These are phyloP conservation scores for Massospora cicadina DNA, from an alignment of 371 early-diverging fungal genomes.

Conservation along the genomic window DNA sequence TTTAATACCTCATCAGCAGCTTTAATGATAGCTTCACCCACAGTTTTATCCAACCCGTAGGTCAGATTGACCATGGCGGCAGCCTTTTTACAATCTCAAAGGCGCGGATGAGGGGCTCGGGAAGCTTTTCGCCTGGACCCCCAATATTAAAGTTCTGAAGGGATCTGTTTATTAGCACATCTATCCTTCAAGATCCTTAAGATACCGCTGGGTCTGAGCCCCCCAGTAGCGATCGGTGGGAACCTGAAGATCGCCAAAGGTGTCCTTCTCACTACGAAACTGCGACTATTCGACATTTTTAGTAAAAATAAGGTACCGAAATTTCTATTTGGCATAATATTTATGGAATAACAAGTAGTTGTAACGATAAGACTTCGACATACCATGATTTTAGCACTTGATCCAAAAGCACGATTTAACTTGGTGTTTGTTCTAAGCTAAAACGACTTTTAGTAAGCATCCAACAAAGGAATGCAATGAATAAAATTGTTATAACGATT, in stretches of 20 bases:
- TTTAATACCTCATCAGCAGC: slow-evolving; percentile 54
- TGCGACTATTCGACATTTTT: slow-evolving; percentile 23
- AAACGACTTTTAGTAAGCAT: too few relatives aligned
- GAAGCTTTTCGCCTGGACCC: slow-evolving; percentile 80
- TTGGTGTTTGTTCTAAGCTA: background rate
- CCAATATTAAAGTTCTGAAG: slow-evolving; percentile 92
- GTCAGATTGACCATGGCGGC: slow-evolving; percentile 82
- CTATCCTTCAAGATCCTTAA: background rate
- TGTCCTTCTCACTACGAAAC: slow-evolving; percentile 72
- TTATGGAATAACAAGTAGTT: too few relatives aligned
- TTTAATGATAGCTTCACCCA: slow-evolving; percentile 69
- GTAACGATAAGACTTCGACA: background rate
- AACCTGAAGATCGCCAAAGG: slow-evolving; percentile 84
- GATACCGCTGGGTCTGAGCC: slow-evolving; percentile 84
- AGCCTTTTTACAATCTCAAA: slow-evolving; percentile 87
- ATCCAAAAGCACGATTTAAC: background rate
- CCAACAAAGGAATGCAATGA: too few relatives aligned
- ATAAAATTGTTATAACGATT: background rate
- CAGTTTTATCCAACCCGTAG: slow-evolving; percentile 51
- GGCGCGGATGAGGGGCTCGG: slow-evolving; percentile 75
- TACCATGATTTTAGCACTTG: background rate
- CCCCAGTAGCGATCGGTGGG: slow-evolving; percentile 92
- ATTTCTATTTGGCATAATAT: background rate
- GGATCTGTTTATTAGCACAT: slow-evolving; percentile 26
- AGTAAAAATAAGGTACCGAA: background rate